A percentile compares a stretch with the other conserved stretches of the same genome.
phyloP scores from a whole-genome alignment of 345 rosid species.

The Salix exigua region DNA sequence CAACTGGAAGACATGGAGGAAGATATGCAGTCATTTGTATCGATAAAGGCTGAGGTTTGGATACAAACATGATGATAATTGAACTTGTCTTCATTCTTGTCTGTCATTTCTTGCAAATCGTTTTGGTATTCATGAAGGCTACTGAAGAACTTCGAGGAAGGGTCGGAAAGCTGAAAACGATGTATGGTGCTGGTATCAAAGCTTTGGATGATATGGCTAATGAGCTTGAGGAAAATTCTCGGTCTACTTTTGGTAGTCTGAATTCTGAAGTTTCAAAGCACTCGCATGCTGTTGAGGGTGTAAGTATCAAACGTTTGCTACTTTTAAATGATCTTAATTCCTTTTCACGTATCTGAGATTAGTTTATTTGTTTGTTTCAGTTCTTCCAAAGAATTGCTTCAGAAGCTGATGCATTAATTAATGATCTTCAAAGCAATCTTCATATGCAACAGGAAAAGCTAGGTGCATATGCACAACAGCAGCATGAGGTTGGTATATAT shows the following conservation, averaged over 20 bases:
- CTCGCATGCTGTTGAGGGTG: constrained; percentile 77
- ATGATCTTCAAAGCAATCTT: constrained; percentile 80
- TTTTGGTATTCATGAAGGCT: constrained; percentile 46
- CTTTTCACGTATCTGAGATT: constrained; percentile 17
- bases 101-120: constrained; percentile 8
- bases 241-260: constrained; percentile 62
- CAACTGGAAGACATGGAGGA: constrained; percentile 90
- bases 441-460: constrained; percentile 75
- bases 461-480: constrained; percentile 68
- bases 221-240: constrained; percentile 79
- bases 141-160: constrained; percentile 78
- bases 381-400: constrained; percentile 84
- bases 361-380: constrained; percentile 39
- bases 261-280: constrained; percentile 82
- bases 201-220: constrained; percentile 73
- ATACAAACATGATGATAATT: not conserved
- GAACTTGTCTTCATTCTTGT: not conserved
- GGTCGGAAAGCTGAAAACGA: constrained; percentile 56
- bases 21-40: constrained; percentile 91
- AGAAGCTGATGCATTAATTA: constrained; percentile 74
- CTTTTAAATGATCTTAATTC: not conserved
- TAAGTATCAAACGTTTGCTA: constrained; percentile 29
- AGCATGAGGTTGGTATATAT: constrained; percentile 56
- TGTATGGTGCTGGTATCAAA: constrained; percentile 73
- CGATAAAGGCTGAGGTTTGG: constrained; percentile 71